A percentile compares a stretch with the other conserved stretches of the same genome.
These are phyloP conservation scores for Raphanus sativus DNA, from an alignment of 345 rosid genomes.

Conservation along the genomic window DNA sequence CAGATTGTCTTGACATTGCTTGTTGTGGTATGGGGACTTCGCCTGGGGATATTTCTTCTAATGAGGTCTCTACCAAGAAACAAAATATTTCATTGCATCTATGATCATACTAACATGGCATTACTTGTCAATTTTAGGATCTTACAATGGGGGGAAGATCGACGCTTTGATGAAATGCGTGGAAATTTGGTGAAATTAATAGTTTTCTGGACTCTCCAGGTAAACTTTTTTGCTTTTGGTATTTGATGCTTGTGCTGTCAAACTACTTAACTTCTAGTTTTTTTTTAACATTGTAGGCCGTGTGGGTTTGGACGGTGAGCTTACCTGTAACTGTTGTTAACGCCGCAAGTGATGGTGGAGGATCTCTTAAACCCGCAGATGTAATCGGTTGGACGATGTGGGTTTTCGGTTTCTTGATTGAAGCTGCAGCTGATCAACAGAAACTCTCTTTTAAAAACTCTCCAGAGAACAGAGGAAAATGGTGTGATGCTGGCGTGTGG, in stretches of 20 bases:
- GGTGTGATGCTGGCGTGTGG: slow-evolving; percentile 92
- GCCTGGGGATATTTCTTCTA: slow-evolving; percentile 67
- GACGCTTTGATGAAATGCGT: slow-evolving; percentile 86
- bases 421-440: slow-evolving; percentile 87
- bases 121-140: slow-evolving; percentile 48
- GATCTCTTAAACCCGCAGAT: slow-evolving; percentile 57
- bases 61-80: slow-evolving; percentile 58
- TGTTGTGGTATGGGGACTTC: slow-evolving; percentile 82
- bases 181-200: slow-evolving; percentile 63
- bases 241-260: neutral
- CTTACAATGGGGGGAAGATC: slow-evolving; percentile 91
- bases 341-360: slow-evolving; percentile 59
- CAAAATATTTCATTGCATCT: neutral
- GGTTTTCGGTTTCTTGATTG: slow-evolving; percentile 57
- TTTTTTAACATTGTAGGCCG: slow-evolving; percentile 51
- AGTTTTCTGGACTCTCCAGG: slow-evolving; percentile 87
- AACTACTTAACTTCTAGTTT: neutral
- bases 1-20: slow-evolving; percentile 75
- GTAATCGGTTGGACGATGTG: slow-evolving; percentile 88
- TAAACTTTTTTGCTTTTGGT: neutral
- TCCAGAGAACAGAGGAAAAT: slow-evolving; percentile 79
- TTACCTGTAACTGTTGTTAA: slow-evolving; percentile 87
- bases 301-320: slow-evolving; percentile 96
- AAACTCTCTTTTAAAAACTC: slow-evolving; percentile 75
- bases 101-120: neutral